Base-by-base conservation (phyloP, 1,139 yeast species). In the Starmera stellimalicola region DNA sequence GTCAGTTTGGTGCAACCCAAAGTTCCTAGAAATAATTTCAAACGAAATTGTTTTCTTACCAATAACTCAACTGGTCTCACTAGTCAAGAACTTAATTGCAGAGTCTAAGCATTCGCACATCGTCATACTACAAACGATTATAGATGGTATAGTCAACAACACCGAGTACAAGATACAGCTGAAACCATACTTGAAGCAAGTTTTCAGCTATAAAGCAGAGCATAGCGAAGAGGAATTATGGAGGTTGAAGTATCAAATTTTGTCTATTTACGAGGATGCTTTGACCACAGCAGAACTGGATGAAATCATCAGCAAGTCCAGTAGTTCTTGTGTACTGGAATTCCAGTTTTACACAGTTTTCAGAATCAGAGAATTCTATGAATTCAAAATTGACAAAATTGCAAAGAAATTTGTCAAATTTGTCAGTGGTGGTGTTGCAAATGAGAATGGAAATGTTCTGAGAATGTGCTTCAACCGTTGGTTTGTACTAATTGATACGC, bases 231-330 rank as follows among this genome's bases (percentile, higher is more conserved):
- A 40, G 4, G 47, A 50, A 7, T 47, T 56, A 16, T 74, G 79
- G 79, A 65, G 61, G 36, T 42, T 71, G 16, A 60, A 59, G 25
- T 74, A 63, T 46, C 57, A 65, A 39, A 44, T 73, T 5, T 51
- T 75, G 37, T 68, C 72, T 44, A 48, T 72, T 3, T 74, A 65
- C 47, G 75, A 71, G 9, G 65, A 63, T 15, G 53, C 64, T 8
- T 30, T 61, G 1, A 40, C 52, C 1, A 38, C 35, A 2, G 49
- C 52, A 2, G 41, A 44, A 12, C 28, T 54, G 5, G 24, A 39
- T 1, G 40, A 35, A 3, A n/a, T 45, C 3, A 36, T 36, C 7
- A 26, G 26, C 4, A 30, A 28, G 7, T 12, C 33, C 16, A 18
- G 16, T 17, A 31, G 18, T 19, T 31, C 23, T 15, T n/a, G n/a